phyloP scores from a whole-genome alignment of 306 rosid genomes.

The Cucurbita maxima region DNA sequence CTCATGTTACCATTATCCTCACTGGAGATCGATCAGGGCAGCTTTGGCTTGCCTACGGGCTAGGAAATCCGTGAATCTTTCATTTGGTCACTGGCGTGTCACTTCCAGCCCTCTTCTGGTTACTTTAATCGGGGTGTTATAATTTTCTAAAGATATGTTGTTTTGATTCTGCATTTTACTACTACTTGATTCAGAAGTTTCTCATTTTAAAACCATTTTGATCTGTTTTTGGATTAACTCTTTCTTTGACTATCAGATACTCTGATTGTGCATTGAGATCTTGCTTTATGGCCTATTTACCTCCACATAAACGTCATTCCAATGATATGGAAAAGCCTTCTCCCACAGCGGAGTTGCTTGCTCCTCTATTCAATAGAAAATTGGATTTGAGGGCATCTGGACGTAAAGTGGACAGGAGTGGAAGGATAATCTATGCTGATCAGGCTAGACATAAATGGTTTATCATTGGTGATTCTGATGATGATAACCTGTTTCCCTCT shows the following conservation, averaged over 20 bases:
- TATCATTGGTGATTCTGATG: constrained; percentile 17
- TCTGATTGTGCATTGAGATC: background rate
- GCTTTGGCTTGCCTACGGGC: too few species aligned
- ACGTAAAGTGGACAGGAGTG: background rate
- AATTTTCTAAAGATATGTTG: background rate
- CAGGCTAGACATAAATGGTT: constrained; percentile 14
- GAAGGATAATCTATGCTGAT: constrained; percentile 5
- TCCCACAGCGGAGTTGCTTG: constrained; percentile 23
- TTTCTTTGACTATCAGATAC: background rate
- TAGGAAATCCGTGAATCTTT: too few species aligned
- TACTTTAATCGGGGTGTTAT: too few species aligned
- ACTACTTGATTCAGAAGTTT: background rate
- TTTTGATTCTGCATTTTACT: background rate
- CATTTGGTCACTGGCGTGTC: too few species aligned
- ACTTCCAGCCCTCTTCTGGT: too few species aligned
- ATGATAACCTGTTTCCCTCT: constrained; percentile 9
- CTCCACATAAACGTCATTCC: constrained; percentile 39
- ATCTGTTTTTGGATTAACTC: background rate
- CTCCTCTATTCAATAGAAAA: constrained; percentile 14
- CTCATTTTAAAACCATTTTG: background rate
- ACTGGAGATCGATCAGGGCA: too few species aligned
- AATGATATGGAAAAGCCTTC: constrained; percentile 4
- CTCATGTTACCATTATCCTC: too few species aligned
- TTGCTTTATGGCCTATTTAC: constrained; percentile 33
- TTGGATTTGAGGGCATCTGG: background rate